Conservation (phyloP, 257 asterid genomes). For the Solanum chilense region DNA sequence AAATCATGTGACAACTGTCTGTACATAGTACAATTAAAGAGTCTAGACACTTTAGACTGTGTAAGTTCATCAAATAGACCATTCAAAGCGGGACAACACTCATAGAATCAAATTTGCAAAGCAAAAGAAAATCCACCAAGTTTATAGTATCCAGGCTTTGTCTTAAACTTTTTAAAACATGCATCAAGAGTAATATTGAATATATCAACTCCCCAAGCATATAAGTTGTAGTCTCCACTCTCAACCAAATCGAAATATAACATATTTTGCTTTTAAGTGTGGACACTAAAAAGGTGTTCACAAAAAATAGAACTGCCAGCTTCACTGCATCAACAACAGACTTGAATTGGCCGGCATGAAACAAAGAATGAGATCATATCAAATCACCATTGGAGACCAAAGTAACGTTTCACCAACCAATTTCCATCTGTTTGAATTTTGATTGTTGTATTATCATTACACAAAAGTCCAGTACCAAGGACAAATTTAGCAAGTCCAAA, state of each 20-base stretch:
- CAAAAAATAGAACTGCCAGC: background rate
- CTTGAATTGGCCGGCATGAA: background rate
- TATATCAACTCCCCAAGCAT: background rate
- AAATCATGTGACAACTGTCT: background rate
- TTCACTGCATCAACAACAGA: background rate
- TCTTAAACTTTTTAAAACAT: too few species aligned
- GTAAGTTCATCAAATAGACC: background rate
- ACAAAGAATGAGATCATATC: background rate
- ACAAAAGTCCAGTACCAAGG: background rate
- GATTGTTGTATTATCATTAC: background rate
- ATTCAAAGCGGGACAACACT: background rate
- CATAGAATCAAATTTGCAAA: too few species aligned
- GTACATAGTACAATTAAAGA: background rate
- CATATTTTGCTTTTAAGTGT: too few species aligned
- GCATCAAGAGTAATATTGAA: background rate
- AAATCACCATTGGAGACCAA: background rate
- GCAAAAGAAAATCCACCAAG: background rate
- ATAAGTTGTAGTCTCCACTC: background rate
- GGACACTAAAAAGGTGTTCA: background rate
- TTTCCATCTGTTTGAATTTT: background rate
- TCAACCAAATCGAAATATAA: too few species aligned
- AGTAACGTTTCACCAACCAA: background rate
- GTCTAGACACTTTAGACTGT: background rate
- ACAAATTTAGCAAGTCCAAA: background rate
- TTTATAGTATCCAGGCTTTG: background rate